Percentiles rank a stretch among this genome's conserved stretches.
Conservation (phyloP, 2,329 filamentous ascomycete genomes). For the Aspergillus eucalypticola region DNA sequence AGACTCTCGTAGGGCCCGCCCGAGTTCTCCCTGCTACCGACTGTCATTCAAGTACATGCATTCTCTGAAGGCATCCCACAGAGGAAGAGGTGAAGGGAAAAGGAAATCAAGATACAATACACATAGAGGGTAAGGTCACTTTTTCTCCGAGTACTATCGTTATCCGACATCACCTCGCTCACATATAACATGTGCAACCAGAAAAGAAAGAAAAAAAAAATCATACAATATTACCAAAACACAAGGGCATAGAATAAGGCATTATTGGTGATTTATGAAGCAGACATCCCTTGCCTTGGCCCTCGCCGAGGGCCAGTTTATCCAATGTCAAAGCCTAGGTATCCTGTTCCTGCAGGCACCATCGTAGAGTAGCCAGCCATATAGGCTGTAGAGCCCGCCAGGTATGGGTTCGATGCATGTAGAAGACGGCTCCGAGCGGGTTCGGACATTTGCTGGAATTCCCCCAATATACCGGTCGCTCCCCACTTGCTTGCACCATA, state of each 20-base stretch:
- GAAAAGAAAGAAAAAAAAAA: not conserved
- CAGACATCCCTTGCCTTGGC: not conserved
- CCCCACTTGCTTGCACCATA: constrained; percentile 40
- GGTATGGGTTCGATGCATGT: constrained; percentile 25
- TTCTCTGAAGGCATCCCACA: not conserved
- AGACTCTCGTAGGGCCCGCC: not conserved
- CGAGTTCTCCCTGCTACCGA: not conserved
- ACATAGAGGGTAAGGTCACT: not conserved
- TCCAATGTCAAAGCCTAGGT: constrained; percentile 17
- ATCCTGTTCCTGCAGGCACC: constrained; percentile 11
- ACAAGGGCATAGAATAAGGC: not conserved
- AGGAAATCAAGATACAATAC: not conserved
- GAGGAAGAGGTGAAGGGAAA: not conserved
- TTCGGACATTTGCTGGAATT: constrained; percentile 35
- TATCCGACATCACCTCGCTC: not conserved
- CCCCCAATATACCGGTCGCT: constrained; percentile 28
- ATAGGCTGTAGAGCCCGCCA: constrained; percentile 17
- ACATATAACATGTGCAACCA: not conserved
- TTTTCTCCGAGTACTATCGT: not conserved
- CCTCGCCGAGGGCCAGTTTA: constrained; percentile 4
- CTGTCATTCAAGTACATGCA: too few species aligned
- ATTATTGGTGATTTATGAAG: not conserved
- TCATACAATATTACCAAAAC: not conserved
- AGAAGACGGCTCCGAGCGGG: constrained; percentile 28
- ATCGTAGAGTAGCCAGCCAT: constrained; percentile 15